Evolutionary conservation across 768 basidiomycete genomes (phyloP).

Genomic region (Xerocomellus dryophilus): DNA sequence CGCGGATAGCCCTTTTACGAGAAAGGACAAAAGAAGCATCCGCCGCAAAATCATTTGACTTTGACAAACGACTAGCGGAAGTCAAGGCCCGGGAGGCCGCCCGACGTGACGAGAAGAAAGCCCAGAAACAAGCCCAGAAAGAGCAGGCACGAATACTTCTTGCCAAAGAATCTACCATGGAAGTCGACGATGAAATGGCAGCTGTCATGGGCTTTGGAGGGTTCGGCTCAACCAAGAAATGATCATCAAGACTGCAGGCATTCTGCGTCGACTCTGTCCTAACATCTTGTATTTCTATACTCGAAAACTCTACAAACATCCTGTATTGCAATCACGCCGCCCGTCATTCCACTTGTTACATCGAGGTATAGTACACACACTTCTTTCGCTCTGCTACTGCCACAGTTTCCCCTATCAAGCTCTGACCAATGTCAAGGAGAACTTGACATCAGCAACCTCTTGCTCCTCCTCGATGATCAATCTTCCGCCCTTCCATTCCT

Average conservation of each 20-base stretch:
- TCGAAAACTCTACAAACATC: slow-evolving; percentile 2
- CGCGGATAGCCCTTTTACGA: slow-evolving; percentile 81
- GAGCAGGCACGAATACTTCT: slow-evolving; percentile 68
- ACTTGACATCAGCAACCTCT: slow-evolving; percentile 77
- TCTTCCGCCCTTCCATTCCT: slow-evolving; percentile 46
- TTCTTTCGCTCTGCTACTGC: not conserved
- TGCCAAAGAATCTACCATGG: slow-evolving; percentile 46
- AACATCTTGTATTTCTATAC: slow-evolving; percentile 16
- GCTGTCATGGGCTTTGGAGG: slow-evolving; percentile 89
- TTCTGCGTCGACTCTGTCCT: slow-evolving; percentile 8
- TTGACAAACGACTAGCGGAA: slow-evolving; percentile 83
- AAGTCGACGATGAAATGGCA: slow-evolving; percentile 65
- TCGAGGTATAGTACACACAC: slow-evolving; percentile 24
- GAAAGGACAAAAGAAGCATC: slow-evolving; percentile 84
- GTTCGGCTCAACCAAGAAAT: slow-evolving; percentile 86
- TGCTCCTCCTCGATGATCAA: slow-evolving; percentile 83
- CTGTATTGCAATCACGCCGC: not conserved
- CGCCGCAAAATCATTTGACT: slow-evolving; percentile 88
- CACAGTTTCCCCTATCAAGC: slow-evolving; percentile 14
- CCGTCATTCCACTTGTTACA: not conserved
- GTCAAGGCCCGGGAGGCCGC: slow-evolving; percentile 71
- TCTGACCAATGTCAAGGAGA: slow-evolving; percentile 63
- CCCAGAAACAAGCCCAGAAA: slow-evolving; percentile 74
- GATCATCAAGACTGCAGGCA: slow-evolving; percentile 15
- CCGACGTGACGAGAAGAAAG: slow-evolving; percentile 69